Percentiles rank a stretch among this genome's conserved stretches.
These are phyloP conservation scores for Penicillium sp. DNA, from an alignment of 2,329 filamentous ascomycete species.

Conservation along the genomic window DNA sequence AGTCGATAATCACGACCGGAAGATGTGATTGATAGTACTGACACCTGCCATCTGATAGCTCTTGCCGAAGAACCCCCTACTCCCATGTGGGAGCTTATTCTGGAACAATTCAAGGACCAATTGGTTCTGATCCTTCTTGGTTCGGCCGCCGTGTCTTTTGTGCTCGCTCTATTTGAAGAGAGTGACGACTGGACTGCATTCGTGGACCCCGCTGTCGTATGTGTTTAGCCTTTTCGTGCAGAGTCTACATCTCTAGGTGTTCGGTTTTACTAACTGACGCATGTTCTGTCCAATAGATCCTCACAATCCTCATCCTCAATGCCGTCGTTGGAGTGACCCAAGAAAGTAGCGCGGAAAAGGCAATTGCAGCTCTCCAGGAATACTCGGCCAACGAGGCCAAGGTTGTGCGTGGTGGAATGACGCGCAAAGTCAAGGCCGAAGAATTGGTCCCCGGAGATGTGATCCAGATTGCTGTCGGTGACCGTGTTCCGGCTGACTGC, in stretches of 20 bases:
- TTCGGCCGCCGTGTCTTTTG: slow-evolving; percentile 89
- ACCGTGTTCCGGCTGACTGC: slow-evolving; percentile 93
- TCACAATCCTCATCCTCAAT: slow-evolving; percentile 95
- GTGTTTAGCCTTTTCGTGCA: slow-evolving; percentile 38
- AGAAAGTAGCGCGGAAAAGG: slow-evolving; percentile 97
- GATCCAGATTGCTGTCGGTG: slow-evolving; percentile 80
- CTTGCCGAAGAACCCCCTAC: slow-evolving; percentile 89
- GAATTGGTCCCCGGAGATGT: slow-evolving; percentile 94
- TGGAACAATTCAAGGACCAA: slow-evolving; percentile 99
- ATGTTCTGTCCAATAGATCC: slow-evolving; percentile 58
- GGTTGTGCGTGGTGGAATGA: slow-evolving; percentile 77
- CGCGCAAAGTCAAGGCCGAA: slow-evolving; percentile 86
- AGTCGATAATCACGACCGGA: slow-evolving; percentile 18
- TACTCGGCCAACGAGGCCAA: slow-evolving; percentile 98
- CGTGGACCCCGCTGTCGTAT: slow-evolving; percentile 89
- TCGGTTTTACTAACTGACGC: slow-evolving; percentile 16
- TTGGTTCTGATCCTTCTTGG: slow-evolving; percentile 91
- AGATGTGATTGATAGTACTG: slow-evolving; percentile 15
- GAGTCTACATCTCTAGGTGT: neutral
- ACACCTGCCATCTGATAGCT: slow-evolving; percentile 44
- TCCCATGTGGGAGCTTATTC: slow-evolving; percentile 89
- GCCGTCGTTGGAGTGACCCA: slow-evolving; percentile 96
- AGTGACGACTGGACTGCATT: slow-evolving; percentile 95
- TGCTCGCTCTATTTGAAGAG: slow-evolving; percentile 87
- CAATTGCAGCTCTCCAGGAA: slow-evolving; percentile 95